Conservation (phyloP, 208 protist genomes). For the Trichomonas gallinae region DNA sequence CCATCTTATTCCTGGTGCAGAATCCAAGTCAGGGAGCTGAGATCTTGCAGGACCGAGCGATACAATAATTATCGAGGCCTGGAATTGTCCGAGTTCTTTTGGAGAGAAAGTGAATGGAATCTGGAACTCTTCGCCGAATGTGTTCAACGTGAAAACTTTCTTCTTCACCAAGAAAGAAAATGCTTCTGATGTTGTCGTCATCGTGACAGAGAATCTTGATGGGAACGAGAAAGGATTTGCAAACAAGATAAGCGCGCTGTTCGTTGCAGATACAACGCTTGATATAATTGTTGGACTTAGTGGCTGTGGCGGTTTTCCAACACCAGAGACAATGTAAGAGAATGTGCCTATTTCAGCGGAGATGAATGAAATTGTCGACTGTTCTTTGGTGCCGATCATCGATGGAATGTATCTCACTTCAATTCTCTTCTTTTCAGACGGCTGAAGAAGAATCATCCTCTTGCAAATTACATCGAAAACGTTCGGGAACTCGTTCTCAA, state of each 20-base stretch:
- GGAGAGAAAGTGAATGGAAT: not conserved
- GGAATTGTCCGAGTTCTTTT: not conserved
- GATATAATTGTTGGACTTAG: not conserved
- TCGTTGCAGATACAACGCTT: not conserved
- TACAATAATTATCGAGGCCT: not conserved
- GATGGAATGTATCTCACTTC: not conserved
- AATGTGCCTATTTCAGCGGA: not conserved
- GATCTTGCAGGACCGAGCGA: not conserved
- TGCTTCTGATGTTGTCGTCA: not conserved
- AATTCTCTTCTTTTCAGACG: not conserved
- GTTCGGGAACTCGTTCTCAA: not conserved
- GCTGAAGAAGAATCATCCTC: not conserved
- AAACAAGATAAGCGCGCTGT: not conserved
- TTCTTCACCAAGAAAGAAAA: not conserved
- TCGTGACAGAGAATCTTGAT: not conserved
- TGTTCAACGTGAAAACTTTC: not conserved
- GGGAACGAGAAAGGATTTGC: constrained; percentile 13
- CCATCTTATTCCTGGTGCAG: not conserved
- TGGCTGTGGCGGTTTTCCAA: not conserved
- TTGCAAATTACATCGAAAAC: not conserved
- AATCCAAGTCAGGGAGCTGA: not conserved
- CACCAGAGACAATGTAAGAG: not conserved
- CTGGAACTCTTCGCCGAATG: not conserved
- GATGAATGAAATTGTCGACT: not conserved
- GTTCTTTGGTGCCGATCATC: not conserved